These are phyloP conservation scores for Colletotrichum sp. DNA, from an alignment of 2,329 filamentous ascomycete genomes.

Conservation along the genomic window DNA sequence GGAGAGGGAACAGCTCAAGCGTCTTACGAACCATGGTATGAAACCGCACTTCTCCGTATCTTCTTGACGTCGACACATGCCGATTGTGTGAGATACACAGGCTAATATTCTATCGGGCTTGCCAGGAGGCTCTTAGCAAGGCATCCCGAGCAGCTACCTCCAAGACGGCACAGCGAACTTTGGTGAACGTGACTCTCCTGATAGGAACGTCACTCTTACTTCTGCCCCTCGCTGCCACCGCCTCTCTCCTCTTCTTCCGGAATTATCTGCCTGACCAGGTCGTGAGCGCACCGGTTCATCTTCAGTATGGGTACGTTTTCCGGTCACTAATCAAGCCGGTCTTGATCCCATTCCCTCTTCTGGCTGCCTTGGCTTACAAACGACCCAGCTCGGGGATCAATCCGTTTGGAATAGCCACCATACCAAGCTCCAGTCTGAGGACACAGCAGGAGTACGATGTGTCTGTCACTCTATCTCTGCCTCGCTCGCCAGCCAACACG, in stretches of 20 bases:
- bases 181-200: slow-evolving; percentile 53
- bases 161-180: slow-evolving; percentile 52
- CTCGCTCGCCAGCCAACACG: slow-evolving; percentile 77
- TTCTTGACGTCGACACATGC: neutral
- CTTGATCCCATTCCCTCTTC: neutral
- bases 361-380: neutral
- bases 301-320: slow-evolving; percentile 61
- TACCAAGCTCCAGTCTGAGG: slow-evolving; percentile 60
- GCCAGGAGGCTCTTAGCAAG: slow-evolving; percentile 9
- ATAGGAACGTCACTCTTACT: slow-evolving; percentile 46
- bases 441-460: slow-evolving; percentile 86
- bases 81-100: neutral
- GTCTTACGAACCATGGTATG: neutral
- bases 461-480: slow-evolving; percentile 74
- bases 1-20: neutral
- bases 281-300: slow-evolving; percentile 55
- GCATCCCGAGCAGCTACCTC: slow-evolving; percentile 49
- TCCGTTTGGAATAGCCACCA: slow-evolving; percentile 56
- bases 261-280: slow-evolving; percentile 62
- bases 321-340: neutral
- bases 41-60: neutral
- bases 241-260: slow-evolving; percentile 59
- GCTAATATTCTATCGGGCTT: neutral
- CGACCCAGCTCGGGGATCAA: slow-evolving; percentile 49
- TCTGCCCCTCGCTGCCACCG: slow-evolving; percentile 51